Conservation (phyloP, 306 rosid genomes). For the Rosa lucieae region DNA sequence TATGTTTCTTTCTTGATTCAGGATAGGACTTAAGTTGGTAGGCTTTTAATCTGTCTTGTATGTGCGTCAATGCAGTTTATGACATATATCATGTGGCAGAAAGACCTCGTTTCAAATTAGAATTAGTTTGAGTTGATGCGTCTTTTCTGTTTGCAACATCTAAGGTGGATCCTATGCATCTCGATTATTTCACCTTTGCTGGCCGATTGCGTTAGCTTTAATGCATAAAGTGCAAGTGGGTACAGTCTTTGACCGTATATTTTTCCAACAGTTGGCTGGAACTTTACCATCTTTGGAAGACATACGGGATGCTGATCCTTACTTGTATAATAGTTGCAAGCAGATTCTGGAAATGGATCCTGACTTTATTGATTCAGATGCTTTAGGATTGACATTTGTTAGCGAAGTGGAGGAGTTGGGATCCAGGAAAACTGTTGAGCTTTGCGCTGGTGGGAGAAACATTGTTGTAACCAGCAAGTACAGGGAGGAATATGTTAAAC, state of each 20-base stretch:
- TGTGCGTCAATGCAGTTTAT: background rate
- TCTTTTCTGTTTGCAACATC: slow-evolving; percentile 65
- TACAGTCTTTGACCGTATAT: slow-evolving; percentile 76
- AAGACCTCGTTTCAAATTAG: background rate
- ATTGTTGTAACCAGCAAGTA: slow-evolving; percentile 65
- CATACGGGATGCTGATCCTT: slow-evolving; percentile 77
- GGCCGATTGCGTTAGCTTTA: slow-evolving; percentile 93
- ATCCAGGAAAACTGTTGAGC: slow-evolving; percentile 59
- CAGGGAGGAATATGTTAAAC: slow-evolving; percentile 63
- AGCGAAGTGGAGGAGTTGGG: slow-evolving; percentile 94
- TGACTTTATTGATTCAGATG: slow-evolving; percentile 75
- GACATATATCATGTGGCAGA: background rate
- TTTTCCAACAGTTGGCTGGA: slow-evolving; percentile 90
- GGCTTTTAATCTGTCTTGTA: background rate
- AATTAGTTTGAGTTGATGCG: slow-evolving; percentile 23
- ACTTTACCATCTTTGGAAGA: slow-evolving; percentile 60
- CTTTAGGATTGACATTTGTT: slow-evolving; percentile 82
- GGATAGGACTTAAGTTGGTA: background rate
- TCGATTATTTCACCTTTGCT: slow-evolving; percentile 73
- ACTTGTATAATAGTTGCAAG: slow-evolving; percentile 71
- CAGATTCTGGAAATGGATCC: slow-evolving; percentile 84
- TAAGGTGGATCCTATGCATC: slow-evolving; percentile 86
- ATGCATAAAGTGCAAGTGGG: slow-evolving; percentile 97
- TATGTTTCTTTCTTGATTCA: background rate
- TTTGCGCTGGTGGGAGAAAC: slow-evolving; percentile 67